A percentile compares a stretch with the other conserved stretches of the same genome.
Evolutionary conservation across 805 yeast species (phyloP).

Genomic region (Starmera caribaea): DNA sequence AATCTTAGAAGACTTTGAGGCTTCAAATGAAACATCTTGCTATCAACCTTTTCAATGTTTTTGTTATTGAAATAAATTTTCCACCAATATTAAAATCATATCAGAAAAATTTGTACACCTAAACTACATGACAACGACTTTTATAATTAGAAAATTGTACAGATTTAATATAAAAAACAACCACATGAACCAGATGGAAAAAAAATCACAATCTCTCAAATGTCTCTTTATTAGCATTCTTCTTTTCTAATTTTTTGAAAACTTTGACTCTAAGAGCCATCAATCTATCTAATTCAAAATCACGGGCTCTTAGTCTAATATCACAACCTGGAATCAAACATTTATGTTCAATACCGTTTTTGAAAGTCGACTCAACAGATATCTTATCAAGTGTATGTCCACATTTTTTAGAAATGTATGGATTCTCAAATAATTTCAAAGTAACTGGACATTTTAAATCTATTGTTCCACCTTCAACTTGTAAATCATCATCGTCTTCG

Average conservation of each 20-base stretch:
- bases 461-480: constrained; percentile 62
- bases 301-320: constrained; percentile 22
- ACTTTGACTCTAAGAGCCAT: constrained; percentile 47
- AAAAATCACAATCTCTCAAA: constrained; percentile 7
- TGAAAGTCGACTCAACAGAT: constrained; percentile 30
- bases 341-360: constrained; percentile 10
- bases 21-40: too few species aligned
- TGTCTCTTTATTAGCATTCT: constrained; percentile 1
- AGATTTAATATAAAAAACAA: too few species aligned
- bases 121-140: too few species aligned
- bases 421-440: constrained; percentile 37
- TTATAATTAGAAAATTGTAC: too few species aligned
- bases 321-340: constrained; percentile 53
- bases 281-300: constrained; percentile 36
- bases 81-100: too few species aligned
- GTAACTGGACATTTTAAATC: constrained; percentile 64
- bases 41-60: too few species aligned
- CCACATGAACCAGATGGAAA: not conserved
- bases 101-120: too few species aligned
- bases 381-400: constrained; percentile 51
- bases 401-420: constrained; percentile 48
- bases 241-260: constrained; percentile 18
- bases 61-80: too few species aligned
- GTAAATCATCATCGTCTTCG: constrained; percentile 33
- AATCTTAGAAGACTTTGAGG: too few species aligned